phyloP scores from a whole-genome alignment of 2,329 filamentous ascomycete genomes.

The Fusarium sp. region DNA sequence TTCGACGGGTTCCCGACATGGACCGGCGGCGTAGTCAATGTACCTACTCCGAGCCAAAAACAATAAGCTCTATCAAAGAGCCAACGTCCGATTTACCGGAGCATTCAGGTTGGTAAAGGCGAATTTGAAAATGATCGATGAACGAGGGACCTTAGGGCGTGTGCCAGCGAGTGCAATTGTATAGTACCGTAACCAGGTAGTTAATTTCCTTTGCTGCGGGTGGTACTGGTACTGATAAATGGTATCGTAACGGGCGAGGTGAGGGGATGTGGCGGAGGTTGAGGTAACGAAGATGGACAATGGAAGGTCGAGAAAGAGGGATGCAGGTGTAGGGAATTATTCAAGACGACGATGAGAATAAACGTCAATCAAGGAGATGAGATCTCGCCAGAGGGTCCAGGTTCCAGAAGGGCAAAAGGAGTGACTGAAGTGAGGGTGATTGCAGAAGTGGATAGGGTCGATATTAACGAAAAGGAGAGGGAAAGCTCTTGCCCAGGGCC shows the following conservation, averaged over 20 bases:
- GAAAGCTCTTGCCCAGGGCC: slow-evolving; percentile 51
- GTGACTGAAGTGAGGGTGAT: slow-evolving; percentile 60
- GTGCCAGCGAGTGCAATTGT: slow-evolving; percentile 35
- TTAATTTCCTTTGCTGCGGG: slow-evolving; percentile 15
- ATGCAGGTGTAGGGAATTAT: slow-evolving; percentile 42
- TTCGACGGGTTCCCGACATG: slow-evolving; percentile 32
- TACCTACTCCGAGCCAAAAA: slow-evolving; percentile 48
- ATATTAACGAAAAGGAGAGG: slow-evolving; percentile 59
- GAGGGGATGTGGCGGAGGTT: slow-evolving; percentile 19
- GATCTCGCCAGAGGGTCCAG: slow-evolving; percentile 45
- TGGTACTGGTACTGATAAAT: slow-evolving; percentile 12
- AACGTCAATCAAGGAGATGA: slow-evolving; percentile 46
- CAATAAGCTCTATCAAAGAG: slow-evolving; percentile 57
- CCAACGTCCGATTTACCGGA: slow-evolving; percentile 52
- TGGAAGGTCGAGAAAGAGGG: slow-evolving; percentile 35
- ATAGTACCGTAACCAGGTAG: slow-evolving; percentile 15
- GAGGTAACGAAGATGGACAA: slow-evolving; percentile 29
- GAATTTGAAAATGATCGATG: slow-evolving; percentile 28
- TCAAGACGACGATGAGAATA: slow-evolving; percentile 44
- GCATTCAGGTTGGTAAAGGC: slow-evolving; percentile 54
- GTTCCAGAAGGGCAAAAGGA: slow-evolving; percentile 55
- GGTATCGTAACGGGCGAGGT: slow-evolving; percentile 13
- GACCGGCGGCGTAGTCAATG: slow-evolving; percentile 41
- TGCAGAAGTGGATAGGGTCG: slow-evolving; percentile 56
- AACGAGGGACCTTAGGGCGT: slow-evolving; percentile 28